Base-by-base conservation (phyloP, 1,284 basidiomycete genomes). In the Agroathelia rolfsii region DNA sequence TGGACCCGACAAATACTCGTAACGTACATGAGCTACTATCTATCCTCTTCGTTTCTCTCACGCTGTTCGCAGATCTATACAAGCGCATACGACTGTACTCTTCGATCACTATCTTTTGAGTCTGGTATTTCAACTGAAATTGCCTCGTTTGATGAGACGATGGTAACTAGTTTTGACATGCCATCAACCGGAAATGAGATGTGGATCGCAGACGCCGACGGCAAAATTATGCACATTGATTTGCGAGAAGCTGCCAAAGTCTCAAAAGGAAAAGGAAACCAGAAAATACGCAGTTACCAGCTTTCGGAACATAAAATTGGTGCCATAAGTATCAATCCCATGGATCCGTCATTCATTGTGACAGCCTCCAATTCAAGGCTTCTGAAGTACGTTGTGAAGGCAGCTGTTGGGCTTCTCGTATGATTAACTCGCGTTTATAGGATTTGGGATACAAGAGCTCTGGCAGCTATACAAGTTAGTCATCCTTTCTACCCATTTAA, bases 361-460 rank as follows among this genome's bases (percentile, higher is more conserved):
- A 79, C 81, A 0, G 75, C 81, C 1, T 84, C 80, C 29, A 86
- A 86, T 42, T 75, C 60, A 40, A 73, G 78, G 22, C 55, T 56
- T 20, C 46, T 86, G 20, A 82, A 72, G 82, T 84, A 48, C 45
- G 68, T 4, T 29, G 9, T 25, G 19, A 3, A n/a, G 2, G 16
- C n/a, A n/a, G n/a, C n/a, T n/a, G n/a, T n/a, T n/a, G n/a, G 11
- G 15, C 13, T 17, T n/a, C 13, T 6, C 27, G n/a, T 30, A 26
- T 33, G 4, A 42, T 15, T 30, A 25, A 2, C 12, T 20, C 23
- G 21, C 27, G 6, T 11, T n/a, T 30, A 13, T 42, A 86, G 83
- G 43, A 64, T 86, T 35, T 87, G 83, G 83, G 84, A 87, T 52
- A 58, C 66, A n/a, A n/a, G n/a, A n/a, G n/a, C n/a, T n/a, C 3